Base-by-base conservation (phyloP, 148 eudicot species). In the Chenopodium formosanum region DNA sequence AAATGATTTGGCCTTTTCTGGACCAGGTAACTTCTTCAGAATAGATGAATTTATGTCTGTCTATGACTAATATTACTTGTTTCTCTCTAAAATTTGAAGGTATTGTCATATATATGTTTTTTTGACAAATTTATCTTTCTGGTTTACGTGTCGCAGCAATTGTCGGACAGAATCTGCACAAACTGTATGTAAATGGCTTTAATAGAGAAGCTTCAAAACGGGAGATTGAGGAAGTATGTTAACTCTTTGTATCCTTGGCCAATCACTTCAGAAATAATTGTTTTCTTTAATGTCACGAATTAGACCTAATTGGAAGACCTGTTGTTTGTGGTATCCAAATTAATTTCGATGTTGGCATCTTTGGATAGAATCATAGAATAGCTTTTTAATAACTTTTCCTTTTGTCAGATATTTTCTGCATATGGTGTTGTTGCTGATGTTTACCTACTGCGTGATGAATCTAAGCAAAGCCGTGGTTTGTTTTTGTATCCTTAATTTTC, bases 211-310 rank as follows among this genome's bases (percentile, higher is more conserved):
- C 98, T 76, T 79, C 91, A 16, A 81, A 66, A 81, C 79, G 78
- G 86, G 97, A 95, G 79, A 84, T 95, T 83, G 88, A 79, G 83
- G 93, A 95, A 80, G 97, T 93, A 90, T 82, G 95, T 92, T 88
- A 79, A 69, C 34, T 70, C 75, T 77, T 81, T 47, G 50, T 31
- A 77, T 81, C 53, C 27, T 77, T 73, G 72, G 31, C 63, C 52
- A 73, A 80, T 66, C 46, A 9, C 19, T 82, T 71, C 72, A 44
- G 31, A 48, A 50, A 52, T 9, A n/a, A 72, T 22, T 50, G 76
- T 23, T 48, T 13, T 48, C 62, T 17, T 17, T 31, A 34, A 46
- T 71, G 8, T 73, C 14, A 48, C 47, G 75, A 66, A 34, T 47
- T 47, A 23, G 47, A 68, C 7, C 25, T 40, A 20, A 9, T 23